Base-by-base conservation (phyloP, 2,329 filamentous ascomycete species). In the Corniculantispora saksenae region DNA sequence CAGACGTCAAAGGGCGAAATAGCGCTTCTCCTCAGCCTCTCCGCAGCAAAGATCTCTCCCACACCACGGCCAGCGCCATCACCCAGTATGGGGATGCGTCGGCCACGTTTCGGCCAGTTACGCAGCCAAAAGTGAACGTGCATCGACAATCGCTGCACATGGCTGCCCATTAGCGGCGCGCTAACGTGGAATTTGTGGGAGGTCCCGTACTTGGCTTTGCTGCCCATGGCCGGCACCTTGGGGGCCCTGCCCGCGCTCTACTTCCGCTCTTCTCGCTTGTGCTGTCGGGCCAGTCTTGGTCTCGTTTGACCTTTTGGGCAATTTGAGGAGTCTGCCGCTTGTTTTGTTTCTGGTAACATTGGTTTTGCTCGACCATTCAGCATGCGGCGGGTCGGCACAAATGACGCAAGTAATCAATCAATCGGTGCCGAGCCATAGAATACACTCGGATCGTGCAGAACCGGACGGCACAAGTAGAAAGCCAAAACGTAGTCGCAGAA, bases 81-180 rank as follows among this genome's bases (percentile, higher is more conserved):
- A 35, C 51, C 25, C 29, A 12, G 27, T 38, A 53, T 45, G 25
- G 32, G 23, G 38, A 47, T 55, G 50, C 38, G 48, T 62, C 60
- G 60, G 60, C 60, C 60, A 62, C 60, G 60, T 62, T 62, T 62
- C 60, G 60, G 60, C 60, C 50, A 55, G 50, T 61, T 61, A 45
- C 59, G 35, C 35, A 61, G 35, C 35, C 23, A 50, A 51, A 50
- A 12, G 21, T 45, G 38, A 62, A 19, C 38, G 59, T 61, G 23
- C 60, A 55, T 62, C 59, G 48, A 53, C 47, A 61, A 53, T 53
- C 59, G 59, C 59, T 29, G 48, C 47, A 43, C 7, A 38, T 50
- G 58, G 27, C 32, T 29, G 32, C 32, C 47, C 58, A 27, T 53
- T 29, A 53, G 32, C 47, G 15, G 45, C 45, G 23, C 47, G 47